These are phyloP conservation scores for Cryptococcus amylolentus DNA, from an alignment of 1,284 basidiomycete genomes.

Conservation along the genomic window DNA sequence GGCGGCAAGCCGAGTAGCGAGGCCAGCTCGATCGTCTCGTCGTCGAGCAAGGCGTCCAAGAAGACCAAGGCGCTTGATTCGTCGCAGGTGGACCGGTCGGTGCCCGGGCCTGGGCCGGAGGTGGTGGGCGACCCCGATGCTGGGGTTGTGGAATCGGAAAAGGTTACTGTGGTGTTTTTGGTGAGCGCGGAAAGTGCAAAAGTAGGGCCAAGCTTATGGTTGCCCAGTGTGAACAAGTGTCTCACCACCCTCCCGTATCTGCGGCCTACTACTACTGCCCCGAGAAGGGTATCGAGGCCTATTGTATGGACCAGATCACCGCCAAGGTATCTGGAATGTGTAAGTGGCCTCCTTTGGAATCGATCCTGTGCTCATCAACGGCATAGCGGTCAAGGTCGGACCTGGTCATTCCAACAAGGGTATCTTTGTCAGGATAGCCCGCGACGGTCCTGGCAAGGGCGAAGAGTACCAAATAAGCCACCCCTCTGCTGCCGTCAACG, in stretches of 20 bases:
- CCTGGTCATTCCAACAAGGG: constrained; percentile 85
- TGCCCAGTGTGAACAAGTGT: constrained; percentile 71
- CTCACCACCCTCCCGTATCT: constrained; percentile 94
- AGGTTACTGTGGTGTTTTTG: constrained; percentile 65
- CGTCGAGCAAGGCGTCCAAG: constrained; percentile 23
- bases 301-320: constrained; percentile 81
- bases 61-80: constrained; percentile 13
- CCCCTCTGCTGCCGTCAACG: constrained; percentile 84
- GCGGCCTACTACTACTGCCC: constrained; percentile 80
- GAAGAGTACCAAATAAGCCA: constrained; percentile 87
- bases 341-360: constrained; percentile 23
- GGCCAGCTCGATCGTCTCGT: constrained; percentile 37
- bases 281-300: constrained; percentile 64
- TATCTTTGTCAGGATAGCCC: constrained; percentile 72
- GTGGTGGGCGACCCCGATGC: constrained; percentile 47
- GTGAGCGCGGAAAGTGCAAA: constrained; percentile 25
- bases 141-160: constrained; percentile 49
- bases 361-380: constrained; percentile 3
- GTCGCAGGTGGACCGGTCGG: constrained; percentile 16
- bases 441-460: constrained; percentile 67
- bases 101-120: constrained; percentile 46
- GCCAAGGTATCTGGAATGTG: constrained; percentile 82
- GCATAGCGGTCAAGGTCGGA: constrained; percentile 64
- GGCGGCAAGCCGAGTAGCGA: constrained; percentile 35
- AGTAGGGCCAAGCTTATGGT: neutral